A percentile compares a stretch with the other conserved stretches of the same genome.
phyloP scores from a whole-genome alignment of 2,329 filamentous ascomycete species.

The Ophiobolus disseminans region DNA sequence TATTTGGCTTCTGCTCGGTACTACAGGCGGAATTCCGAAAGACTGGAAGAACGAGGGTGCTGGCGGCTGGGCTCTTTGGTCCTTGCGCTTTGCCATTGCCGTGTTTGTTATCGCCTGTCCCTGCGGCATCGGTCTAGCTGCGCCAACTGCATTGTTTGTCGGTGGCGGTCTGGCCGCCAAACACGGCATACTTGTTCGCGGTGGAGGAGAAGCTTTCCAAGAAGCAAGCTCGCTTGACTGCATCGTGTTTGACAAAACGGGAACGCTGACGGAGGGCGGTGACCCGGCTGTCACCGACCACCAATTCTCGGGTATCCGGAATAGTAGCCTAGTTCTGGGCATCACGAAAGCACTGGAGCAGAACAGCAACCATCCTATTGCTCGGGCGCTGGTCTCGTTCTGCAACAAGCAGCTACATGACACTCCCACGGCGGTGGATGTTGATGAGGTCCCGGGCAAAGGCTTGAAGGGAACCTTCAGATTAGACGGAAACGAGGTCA shows the following conservation, averaged over 20 bases:
- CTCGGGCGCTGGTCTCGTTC: conserved; percentile 71
- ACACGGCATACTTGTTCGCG: conserved; percentile 81
- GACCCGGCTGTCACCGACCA: conserved; percentile 72
- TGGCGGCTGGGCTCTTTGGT: conserved; percentile 75
- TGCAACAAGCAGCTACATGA: conserved; percentile 52
- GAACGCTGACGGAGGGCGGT: conserved; percentile 76
- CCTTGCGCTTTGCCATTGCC: conserved; percentile 82
- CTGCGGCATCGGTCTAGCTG: conserved; percentile 83
- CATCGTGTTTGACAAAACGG: conserved; percentile 89
- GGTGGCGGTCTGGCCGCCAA: conserved; percentile 81
- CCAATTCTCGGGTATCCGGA: conserved; percentile 44
- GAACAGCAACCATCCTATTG: conserved; percentile 77
- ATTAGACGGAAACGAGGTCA: conserved; percentile 33
- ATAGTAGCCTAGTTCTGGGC: conserved; percentile 55
- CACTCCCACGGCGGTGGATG: conserved; percentile 33
- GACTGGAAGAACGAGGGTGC: conserved; percentile 62
- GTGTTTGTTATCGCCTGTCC: conserved; percentile 89
- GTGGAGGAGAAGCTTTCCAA: conserved; percentile 84
- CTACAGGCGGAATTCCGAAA: conserved; percentile 63
- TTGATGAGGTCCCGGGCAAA: conserved; percentile 74
- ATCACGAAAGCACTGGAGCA: conserved; percentile 70
- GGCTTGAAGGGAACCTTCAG: conserved; percentile 69
- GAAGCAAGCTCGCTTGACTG: conserved; percentile 80
- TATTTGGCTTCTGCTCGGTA: conserved; percentile 72
- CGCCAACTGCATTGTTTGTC: conserved; percentile 83